Evolutionary conservation across 2,329 filamentous ascomycete species (phyloP), one percentile per base, ranked within the genome.

Genomic region (Colletotrichum endophyticum): DNA sequence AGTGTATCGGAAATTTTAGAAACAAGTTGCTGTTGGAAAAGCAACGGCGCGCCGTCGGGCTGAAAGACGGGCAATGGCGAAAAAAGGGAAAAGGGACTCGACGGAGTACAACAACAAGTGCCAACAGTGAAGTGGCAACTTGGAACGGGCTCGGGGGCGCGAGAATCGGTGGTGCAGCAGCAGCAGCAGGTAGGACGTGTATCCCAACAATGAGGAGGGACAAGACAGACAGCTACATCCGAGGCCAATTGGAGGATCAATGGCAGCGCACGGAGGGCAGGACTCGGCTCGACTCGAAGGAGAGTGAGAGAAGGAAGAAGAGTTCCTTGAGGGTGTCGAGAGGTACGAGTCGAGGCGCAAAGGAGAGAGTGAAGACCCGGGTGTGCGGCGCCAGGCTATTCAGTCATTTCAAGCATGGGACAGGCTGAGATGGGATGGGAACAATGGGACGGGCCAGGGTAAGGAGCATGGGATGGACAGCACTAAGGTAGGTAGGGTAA

Each of bases 381-480:
- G 69, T 68, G 69, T 69, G 70, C 70, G 73, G 63, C 70, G 39
- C 32, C 56, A 75, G 73, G 59, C 63, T 39, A 66, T 70, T 69
- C 70, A 44, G 59, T 66, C 61, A 57, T 56, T 70, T 57, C 74
- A 30, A 74, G 74, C 71, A 74, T 73, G 70, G 74, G 74, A 64
- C 70, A 74, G 74, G 66, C 74, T 73, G 66, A 76, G 74, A 62
- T 76, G 74, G 59, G 70, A 76, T 76, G 71, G 71, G 53, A 70
- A 61, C 69, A 61, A 69, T 66, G 70, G 74, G 22, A 70, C 49
- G 28, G 27, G 53, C 64, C 30, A 66, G 74, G 71, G 72, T 64
- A 11, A 59, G 12, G 19, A 69, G 66, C 71, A 76, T 73, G 70
- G 70, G 71, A 68, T 68, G 64, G 30, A 19, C 71, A 56, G 44